Base-by-base conservation (phyloP, 305 asterid species). In the Solanum hybrid region DNA sequence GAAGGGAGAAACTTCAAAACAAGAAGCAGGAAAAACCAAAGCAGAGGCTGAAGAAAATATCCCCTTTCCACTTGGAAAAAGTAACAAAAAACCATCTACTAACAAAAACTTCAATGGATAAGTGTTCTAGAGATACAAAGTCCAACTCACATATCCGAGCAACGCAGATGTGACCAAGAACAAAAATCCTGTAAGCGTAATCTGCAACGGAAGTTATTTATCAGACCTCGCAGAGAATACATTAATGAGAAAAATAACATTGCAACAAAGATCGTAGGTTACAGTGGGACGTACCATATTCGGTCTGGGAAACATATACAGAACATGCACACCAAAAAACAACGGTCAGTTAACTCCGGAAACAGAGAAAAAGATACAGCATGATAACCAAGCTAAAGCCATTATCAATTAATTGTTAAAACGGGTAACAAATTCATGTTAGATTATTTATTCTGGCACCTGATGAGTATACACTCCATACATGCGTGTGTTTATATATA, bases 161-260 rank as follows among this genome's bases (percentile, higher is more conserved):
- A 95, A 83, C 33, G 98, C 97, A 87, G 99, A 97, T 85, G 96
- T 90, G 87, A 95, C 89, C 93, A 97, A 91, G 92, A 97, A 96
- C 94, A 95, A 95, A 87, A 94, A 93, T 89, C 99, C 99, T 1
- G 87, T 96, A 90, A 97, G 98, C 33, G 99, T 97, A 90, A 97
- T 97, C 99, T 97, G 95, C 80, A 90, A 70, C 61, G 77, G 87
- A 79, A 20, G 91, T 27, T 89, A 73, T 34, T 79, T n/a, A 90
- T 88, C 77, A 93, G 90, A 89, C 83, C 57, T 91, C 38, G 72
- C 82, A 15, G 65, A 90, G 41, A 80, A 89, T 45, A 70, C 31
- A 10, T 39, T 78, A 72, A 76, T 61, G 89, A 83, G 51, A 73
- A 88, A 11, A 72, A 82, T 37, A 85, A 32, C 12, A 78, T 37